phyloP scores from a whole-genome alignment of 306 rosid species.

The Delonix regia region DNA sequence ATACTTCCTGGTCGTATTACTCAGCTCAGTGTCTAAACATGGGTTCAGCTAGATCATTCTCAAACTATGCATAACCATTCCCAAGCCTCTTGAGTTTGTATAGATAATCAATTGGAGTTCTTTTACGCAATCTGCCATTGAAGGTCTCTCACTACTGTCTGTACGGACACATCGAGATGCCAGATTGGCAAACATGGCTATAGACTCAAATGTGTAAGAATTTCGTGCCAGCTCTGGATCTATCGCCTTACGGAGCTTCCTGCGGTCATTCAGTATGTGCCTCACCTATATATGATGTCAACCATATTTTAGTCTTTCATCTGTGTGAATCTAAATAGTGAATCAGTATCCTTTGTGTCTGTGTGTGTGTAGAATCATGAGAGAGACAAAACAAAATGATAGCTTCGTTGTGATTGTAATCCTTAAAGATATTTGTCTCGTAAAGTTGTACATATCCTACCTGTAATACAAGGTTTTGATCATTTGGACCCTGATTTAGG shows the following conservation, averaged over 20 bases:
- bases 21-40: conserved; percentile 32
- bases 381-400: no score
- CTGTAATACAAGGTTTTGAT: conserved; percentile 94
- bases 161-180: conserved; percentile 89
- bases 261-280: conserved; percentile 76
- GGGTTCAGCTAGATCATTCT: conserved; percentile 53
- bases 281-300: conserved; percentile 61
- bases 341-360: background rate
- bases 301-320: conserved; percentile 14
- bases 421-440: background rate
- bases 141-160: conserved; percentile 82
- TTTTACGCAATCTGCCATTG: conserved; percentile 79
- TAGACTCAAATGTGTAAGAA: conserved; percentile 79
- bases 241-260: conserved; percentile 78
- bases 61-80: conserved; percentile 61
- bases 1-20: conserved; percentile 27
- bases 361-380: background rate
- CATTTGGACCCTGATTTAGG: conserved; percentile 82
- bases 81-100: conserved; percentile 72
- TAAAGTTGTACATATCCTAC: conserved; percentile 40
- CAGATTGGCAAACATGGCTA: conserved; percentile 83
- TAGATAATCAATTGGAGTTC: conserved; percentile 75
- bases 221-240: conserved; percentile 83
- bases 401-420: background rate
- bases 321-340: background rate